Evolutionary conservation across 495 filamentous ascomycete genomes (phyloP).

Genomic region (Penicillium turbatum): DNA sequence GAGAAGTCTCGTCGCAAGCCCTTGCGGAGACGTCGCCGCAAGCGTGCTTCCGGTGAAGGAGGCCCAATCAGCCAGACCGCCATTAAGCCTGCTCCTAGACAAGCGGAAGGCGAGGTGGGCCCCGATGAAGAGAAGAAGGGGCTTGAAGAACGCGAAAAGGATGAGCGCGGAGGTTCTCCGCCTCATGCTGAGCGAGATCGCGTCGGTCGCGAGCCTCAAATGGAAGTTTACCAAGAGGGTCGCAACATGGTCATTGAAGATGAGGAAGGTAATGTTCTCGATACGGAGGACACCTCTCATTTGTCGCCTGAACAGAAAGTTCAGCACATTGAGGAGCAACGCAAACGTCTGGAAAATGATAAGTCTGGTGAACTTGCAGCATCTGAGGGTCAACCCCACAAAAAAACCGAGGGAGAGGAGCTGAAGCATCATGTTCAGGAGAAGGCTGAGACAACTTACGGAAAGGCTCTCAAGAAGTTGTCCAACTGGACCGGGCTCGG

Average conservation of each 20-base stretch:
- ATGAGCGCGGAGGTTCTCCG: conserved; percentile 30
- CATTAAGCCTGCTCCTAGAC: conserved; percentile 66
- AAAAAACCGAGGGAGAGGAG: conserved; percentile 45
- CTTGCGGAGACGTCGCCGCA: conserved; percentile 52
- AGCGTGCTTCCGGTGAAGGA: conserved; percentile 70
- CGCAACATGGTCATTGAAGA: conserved; percentile 80
- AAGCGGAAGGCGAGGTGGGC: conserved; percentile 24
- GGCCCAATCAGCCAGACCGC: conserved; percentile 90
- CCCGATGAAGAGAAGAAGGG: conserved; percentile 29
- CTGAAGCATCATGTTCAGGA: conserved; percentile 32
- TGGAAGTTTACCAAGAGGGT: conserved; percentile 80
- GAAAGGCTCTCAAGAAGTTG: conserved; percentile 35
- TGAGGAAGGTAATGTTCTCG: conserved; percentile 79
- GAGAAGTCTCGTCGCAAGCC: conserved; percentile 59
- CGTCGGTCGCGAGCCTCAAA: conserved; percentile 35
- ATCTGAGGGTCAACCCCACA: conserved; percentile 40
- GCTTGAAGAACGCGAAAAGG: conserved; percentile 36
- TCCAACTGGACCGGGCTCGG: conserved; percentile 41
- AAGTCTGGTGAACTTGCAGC: conserved; percentile 40
- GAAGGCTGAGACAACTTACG: conserved; percentile 27
- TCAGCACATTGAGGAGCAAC: conserved; percentile 53
- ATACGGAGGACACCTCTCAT: conserved; percentile 43
- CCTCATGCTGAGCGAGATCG: conserved; percentile 33
- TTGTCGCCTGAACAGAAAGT: conserved; percentile 43
- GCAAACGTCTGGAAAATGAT: conserved; percentile 56